phyloP scores from a whole-genome alignment of 2,329 filamentous ascomycete genomes.

The Epichloe amarillans region DNA sequence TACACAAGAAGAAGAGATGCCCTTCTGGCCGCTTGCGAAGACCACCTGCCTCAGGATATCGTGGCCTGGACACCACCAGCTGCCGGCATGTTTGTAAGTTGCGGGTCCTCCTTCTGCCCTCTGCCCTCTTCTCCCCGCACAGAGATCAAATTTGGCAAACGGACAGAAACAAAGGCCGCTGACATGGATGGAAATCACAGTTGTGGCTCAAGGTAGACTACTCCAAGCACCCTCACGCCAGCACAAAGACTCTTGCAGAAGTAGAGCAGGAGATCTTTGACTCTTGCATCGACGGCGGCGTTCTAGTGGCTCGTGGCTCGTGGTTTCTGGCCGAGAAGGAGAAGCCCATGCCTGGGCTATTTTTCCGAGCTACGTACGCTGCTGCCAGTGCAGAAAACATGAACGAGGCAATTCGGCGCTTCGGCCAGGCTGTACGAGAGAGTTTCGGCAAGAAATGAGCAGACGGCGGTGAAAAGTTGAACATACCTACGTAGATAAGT shows the following conservation, averaged over 20 bases:
- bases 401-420: slow-evolving; percentile 56
- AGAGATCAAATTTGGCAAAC: neutral
- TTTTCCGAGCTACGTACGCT: slow-evolving; percentile 84
- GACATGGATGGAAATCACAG: slow-evolving; percentile 19
- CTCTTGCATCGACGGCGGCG: slow-evolving; percentile 58
- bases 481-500: neutral
- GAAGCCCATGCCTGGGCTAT: slow-evolving; percentile 50
- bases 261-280: slow-evolving; percentile 84
- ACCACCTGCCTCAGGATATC: slow-evolving; percentile 58
- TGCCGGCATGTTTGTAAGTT: slow-evolving; percentile 85
- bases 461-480: too few relatives aligned
- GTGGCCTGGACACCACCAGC: slow-evolving; percentile 68
- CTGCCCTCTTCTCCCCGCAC: neutral
- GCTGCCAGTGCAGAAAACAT: slow-evolving; percentile 62
- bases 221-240: slow-evolving; percentile 48
- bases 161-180: neutral
- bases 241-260: slow-evolving; percentile 39
- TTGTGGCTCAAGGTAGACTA: slow-evolving; percentile 63
- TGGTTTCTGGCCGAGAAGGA: slow-evolving; percentile 78
- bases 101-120: neutral
- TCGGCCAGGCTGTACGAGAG: slow-evolving; percentile 59
- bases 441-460: slow-evolving; percentile 30
- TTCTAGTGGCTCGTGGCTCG: slow-evolving; percentile 70
- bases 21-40: slow-evolving; percentile 68
- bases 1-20: slow-evolving; percentile 71